These are phyloP conservation scores for Epichloe elymi DNA, from an alignment of 2,329 filamentous ascomycete genomes.

Conservation along the genomic window DNA sequence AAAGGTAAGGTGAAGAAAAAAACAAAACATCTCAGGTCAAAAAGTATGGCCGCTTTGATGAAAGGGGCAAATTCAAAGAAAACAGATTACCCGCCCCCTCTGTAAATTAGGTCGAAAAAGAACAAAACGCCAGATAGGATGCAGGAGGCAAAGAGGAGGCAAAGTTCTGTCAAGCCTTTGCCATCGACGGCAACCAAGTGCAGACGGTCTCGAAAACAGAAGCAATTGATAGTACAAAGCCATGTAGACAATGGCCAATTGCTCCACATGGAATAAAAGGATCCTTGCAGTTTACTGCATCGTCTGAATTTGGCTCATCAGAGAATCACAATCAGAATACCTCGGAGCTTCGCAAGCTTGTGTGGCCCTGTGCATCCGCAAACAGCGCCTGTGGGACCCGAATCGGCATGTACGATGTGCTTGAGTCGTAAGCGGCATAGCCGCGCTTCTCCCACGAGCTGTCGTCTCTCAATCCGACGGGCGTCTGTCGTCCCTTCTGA, in stretches of 20 bases:
- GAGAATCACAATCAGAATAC: background rate
- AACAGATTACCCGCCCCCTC: background rate
- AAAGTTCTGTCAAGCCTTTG: constrained; percentile 7
- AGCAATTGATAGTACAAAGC: background rate
- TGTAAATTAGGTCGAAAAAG: background rate
- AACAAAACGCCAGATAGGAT: background rate
- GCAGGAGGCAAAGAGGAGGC: constrained; percentile 2
- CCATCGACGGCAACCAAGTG: constrained; percentile 1
- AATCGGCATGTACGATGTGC: constrained; percentile 22
- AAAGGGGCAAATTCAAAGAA: background rate
- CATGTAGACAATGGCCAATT: background rate
- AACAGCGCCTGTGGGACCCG: constrained; percentile 6
- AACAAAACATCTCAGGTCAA: background rate
- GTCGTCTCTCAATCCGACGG: constrained; percentile 10
- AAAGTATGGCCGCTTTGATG: background rate
- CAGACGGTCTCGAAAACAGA: background rate
- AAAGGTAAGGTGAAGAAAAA: background rate
- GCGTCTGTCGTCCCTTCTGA: constrained; percentile 24
- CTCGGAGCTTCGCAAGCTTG: background rate
- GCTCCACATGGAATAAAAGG: background rate
- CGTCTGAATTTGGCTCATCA: background rate
- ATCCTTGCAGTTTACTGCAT: background rate
- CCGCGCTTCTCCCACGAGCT: constrained; percentile 19
- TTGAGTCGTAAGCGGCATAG: constrained; percentile 22
- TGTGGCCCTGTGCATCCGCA: background rate